Evolutionary conservation across 139 green algal genomes (phyloP).

Genomic region (Astrephomene gubernaculifera): DNA sequence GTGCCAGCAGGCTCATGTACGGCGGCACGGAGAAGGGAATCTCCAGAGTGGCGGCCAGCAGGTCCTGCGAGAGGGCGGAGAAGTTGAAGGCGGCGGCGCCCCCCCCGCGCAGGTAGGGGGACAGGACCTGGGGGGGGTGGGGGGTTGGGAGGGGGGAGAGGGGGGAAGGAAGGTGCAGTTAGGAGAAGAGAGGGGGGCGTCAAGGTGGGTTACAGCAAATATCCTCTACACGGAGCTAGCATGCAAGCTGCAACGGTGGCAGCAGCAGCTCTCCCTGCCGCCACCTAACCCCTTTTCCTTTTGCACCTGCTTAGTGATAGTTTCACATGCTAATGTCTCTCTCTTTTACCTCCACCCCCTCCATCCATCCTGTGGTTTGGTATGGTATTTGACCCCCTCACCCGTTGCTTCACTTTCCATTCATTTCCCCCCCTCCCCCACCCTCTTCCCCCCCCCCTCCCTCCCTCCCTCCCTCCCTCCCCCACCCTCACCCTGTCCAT

Average conservation of each 20-base stretch:
- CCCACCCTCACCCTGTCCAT: slow-evolving; percentile 66
- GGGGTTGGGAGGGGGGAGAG: not conserved
- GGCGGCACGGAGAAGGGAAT: slow-evolving; percentile 92
- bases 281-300: too few species aligned
- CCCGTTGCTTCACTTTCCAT: too few species aligned
- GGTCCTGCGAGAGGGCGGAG: slow-evolving; percentile 70
- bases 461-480: not conserved
- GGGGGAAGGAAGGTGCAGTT: not conserved
- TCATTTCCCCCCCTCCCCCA: too few species aligned
- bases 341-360: not conserved
- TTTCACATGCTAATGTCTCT: too few species aligned
- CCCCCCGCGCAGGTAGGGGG: slow-evolving; percentile 85
- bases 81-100: slow-evolving; percentile 86
- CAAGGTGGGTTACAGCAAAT: not conserved
- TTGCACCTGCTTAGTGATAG: too few species aligned
- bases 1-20: slow-evolving; percentile 88
- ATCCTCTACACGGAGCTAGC: too few species aligned
- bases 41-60: slow-evolving; percentile 82
- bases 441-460: not conserved
- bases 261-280: too few species aligned
- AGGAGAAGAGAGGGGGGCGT: not conserved
- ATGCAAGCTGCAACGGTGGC: too few species aligned
- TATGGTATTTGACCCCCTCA: too few species aligned
- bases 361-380: not conserved
- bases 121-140: slow-evolving; percentile 60